Evolutionary conservation across 2,329 filamentous ascomycete genomes (phyloP).

Genomic region (Sclerotinia minor): DNA sequence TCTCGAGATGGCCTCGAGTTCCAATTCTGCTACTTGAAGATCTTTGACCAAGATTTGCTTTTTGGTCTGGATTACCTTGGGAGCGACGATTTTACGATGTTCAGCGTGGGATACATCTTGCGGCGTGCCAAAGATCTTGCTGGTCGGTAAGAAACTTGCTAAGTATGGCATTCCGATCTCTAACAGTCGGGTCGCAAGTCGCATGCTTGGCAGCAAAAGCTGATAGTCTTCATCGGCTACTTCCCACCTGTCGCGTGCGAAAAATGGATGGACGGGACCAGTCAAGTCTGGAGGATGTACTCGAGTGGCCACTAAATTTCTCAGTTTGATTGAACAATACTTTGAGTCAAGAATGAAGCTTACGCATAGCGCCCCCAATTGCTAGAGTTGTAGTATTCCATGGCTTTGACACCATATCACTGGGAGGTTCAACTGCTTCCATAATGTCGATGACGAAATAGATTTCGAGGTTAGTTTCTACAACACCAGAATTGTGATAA

Average conservation of each 20-base stretch:
- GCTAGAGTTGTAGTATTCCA: conserved; percentile 20
- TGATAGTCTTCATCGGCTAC: conserved; percentile 31
- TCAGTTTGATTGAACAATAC: background rate
- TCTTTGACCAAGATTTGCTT: conserved; percentile 5
- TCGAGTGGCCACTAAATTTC: background rate
- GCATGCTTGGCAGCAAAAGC: conserved; percentile 34
- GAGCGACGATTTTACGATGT: background rate
- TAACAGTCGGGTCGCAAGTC: conserved; percentile 34
- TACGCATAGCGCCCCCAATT: conserved; percentile 15
- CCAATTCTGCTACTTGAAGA: conserved; percentile 25
- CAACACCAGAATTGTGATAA: background rate
- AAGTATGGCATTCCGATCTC: conserved; percentile 34
- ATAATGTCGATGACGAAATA: background rate
- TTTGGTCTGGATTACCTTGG: conserved; percentile 16
- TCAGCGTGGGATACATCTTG: conserved; percentile 1
- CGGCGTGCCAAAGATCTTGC: conserved; percentile 21
- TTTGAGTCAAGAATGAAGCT: background rate
- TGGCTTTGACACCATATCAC: conserved; percentile 3
- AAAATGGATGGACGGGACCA: conserved; percentile 27
- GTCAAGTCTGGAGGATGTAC: conserved; percentile 21
- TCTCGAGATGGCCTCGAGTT: conserved; percentile 31
- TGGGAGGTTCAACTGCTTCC: background rate
- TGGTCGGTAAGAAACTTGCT: conserved; percentile 32
- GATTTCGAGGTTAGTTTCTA: background rate
- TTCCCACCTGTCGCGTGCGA: conserved; percentile 31